Evolutionary conservation across 257 asterid genomes (phyloP).

Genomic region (Jaltomata sinuosa): DNA sequence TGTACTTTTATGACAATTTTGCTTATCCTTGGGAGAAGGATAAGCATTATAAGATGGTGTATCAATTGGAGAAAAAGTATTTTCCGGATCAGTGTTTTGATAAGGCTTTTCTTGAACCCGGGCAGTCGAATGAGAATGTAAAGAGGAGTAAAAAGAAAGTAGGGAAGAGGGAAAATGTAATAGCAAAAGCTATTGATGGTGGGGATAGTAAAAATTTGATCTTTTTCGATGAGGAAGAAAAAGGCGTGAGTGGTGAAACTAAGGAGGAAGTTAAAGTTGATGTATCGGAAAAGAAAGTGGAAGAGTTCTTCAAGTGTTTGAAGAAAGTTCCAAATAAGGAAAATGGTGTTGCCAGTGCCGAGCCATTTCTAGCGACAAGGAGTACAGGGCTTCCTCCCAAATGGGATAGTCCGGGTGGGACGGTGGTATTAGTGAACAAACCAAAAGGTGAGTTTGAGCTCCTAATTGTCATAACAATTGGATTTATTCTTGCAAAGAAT

Average conservation of each 20-base stretch:
- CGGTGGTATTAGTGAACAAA: constrained; percentile 81
- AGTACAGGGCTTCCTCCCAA: constrained; percentile 80
- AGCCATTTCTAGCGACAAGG: constrained; percentile 73
- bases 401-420: constrained; percentile 89
- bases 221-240: constrained; percentile 48
- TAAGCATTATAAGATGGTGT: constrained; percentile 94
- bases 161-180: not conserved
- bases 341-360: constrained; percentile 20
- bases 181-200: not conserved
- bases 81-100: constrained; percentile 94
- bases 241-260: constrained; percentile 4
- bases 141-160: constrained; percentile 21
- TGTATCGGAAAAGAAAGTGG: constrained; percentile 83
- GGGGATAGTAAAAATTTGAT: constrained; percentile 42
- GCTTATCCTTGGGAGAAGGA: constrained; percentile 97
- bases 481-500: not conserved
- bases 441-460: constrained; percentile 58
- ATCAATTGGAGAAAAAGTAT: constrained; percentile 90
- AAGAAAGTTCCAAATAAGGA: constrained; percentile 66
- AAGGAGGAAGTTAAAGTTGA: constrained; percentile 30
- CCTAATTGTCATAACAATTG: not conserved
- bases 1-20: constrained; percentile 77
- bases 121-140: constrained; percentile 24
- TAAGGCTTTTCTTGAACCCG: constrained; percentile 84
- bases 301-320: constrained; percentile 93